These are phyloP conservation scores for Fraxinus albicans DNA, from an alignment of 305 asterid genomes.

Conservation along the genomic window DNA sequence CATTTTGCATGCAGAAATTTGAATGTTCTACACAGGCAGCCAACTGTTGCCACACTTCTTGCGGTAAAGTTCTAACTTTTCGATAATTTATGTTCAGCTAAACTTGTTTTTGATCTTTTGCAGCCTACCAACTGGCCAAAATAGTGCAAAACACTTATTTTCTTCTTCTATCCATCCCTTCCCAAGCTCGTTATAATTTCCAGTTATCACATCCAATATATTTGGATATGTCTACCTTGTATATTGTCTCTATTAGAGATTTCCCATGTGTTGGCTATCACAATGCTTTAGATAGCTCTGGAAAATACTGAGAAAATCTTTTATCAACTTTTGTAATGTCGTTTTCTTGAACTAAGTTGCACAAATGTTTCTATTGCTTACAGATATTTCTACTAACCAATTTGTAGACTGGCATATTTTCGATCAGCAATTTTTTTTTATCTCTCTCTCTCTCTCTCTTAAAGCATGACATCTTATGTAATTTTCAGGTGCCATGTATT, in stretches of 20 bases:
- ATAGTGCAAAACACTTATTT: too few relatives aligned
- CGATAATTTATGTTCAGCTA: slow-evolving; percentile 4
- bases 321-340: neutral
- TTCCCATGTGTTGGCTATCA: neutral
- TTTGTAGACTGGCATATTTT: neutral
- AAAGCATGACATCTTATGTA: slow-evolving; percentile 9
- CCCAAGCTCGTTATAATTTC: slow-evolving; percentile 1
- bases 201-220: neutral
- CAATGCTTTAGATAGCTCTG: neutral
- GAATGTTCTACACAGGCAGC: slow-evolving; percentile 69
- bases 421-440: neutral
- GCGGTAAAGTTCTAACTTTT: slow-evolving; percentile 52
- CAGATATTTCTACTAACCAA: neutral
- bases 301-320: neutral
- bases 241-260: neutral
- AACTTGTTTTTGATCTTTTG: neutral
- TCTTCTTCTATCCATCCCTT: neutral
- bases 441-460: neutral
- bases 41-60: slow-evolving; percentile 59
- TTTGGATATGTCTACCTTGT: neutral
- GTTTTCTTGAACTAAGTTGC: neutral
- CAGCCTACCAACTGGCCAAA: neutral
- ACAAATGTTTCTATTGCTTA: neutral
- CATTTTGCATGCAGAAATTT: slow-evolving; percentile 58
- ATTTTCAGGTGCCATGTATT: slow-evolving; percentile 83